Percentiles rank a stretch among this genome's conserved stretches.
phyloP scores from a whole-genome alignment of 2,329 filamentous ascomycete genomes.

The Sporothrix pallida region DNA sequence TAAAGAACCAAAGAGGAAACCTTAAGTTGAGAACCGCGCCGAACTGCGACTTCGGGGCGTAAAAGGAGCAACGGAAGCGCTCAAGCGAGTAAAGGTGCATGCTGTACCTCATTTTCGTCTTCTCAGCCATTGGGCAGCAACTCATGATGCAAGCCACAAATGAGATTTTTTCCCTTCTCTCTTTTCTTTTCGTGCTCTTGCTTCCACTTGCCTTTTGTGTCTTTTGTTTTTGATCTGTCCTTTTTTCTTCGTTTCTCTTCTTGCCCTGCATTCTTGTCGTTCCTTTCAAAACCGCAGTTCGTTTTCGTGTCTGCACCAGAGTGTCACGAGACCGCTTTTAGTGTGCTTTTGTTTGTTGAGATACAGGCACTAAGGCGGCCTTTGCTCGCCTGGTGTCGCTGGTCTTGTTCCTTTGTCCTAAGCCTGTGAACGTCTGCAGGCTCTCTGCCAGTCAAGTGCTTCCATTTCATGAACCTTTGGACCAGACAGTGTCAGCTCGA shows the following conservation, averaged over 20 bases:
- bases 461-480: neutral
- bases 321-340: constrained; percentile 14
- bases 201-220: neutral
- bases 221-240: neutral
- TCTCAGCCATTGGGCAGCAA: constrained; percentile 24
- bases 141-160: constrained; percentile 11
- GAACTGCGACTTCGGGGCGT: constrained; percentile 16
- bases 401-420: neutral
- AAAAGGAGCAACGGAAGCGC: neutral
- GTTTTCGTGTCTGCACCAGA: neutral
- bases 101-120: neutral
- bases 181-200: neutral
- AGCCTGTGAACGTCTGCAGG: neutral
- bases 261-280: neutral
- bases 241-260: neutral
- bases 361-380: neutral
- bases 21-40: neutral
- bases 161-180: neutral
- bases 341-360: constrained; percentile 1
- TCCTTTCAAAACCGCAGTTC: neutral
- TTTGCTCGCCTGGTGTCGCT: neutral
- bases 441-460: no score
- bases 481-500: neutral
- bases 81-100: neutral
- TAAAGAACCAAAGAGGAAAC: neutral